Percentiles rank a stretch among this genome's conserved stretches.
These are phyloP conservation scores for Russula earlei DNA, from an alignment of 768 basidiomycete genomes.

Conservation along the genomic window DNA sequence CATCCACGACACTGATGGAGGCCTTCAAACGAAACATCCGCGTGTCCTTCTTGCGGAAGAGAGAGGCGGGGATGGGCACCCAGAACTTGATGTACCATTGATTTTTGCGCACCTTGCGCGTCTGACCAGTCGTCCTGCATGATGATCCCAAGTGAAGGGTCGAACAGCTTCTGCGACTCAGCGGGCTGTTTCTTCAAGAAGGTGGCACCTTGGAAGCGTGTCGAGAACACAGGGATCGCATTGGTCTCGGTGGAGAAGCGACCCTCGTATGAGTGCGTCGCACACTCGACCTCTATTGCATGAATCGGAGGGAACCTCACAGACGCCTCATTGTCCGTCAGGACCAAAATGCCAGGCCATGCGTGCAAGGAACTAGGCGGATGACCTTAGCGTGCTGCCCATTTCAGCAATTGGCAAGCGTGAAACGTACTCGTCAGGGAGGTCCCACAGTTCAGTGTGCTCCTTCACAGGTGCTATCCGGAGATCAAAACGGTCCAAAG, in stretches of 20 bases:
- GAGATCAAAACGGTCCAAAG: conserved; percentile 18
- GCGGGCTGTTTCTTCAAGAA: neutral
- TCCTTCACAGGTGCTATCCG: conserved; percentile 8
- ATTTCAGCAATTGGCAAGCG: neutral
- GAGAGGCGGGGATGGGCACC: conserved; percentile 19
- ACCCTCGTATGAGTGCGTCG: conserved; percentile 19
- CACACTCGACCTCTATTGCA: conserved; percentile 10
- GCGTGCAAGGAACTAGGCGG: conserved; percentile 3
- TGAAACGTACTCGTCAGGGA: conserved; percentile 16
- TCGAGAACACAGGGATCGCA: conserved; percentile 14
- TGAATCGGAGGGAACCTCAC: conserved; percentile 4
- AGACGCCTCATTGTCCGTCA: conserved; percentile 14
- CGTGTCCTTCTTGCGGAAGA: conserved; percentile 18
- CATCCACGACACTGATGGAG: conserved; percentile 10
- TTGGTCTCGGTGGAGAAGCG: conserved; percentile 19
- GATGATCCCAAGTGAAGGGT: conserved; percentile 15
- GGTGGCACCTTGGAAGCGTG: neutral
- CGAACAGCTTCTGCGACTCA: neutral
- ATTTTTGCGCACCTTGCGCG: conserved; percentile 3
- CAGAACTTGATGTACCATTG: conserved; percentile 21
- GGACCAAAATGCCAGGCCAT: conserved; percentile 17
- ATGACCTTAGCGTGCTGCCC: neutral
- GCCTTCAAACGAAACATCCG: conserved; percentile 19
- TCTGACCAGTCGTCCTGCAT: conserved; percentile 17
- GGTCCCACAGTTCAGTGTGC: conserved; percentile 20